Evolutionary conservation across 768 basidiomycete species (phyloP).

Genomic region (Lactarius akahatsu): DNA sequence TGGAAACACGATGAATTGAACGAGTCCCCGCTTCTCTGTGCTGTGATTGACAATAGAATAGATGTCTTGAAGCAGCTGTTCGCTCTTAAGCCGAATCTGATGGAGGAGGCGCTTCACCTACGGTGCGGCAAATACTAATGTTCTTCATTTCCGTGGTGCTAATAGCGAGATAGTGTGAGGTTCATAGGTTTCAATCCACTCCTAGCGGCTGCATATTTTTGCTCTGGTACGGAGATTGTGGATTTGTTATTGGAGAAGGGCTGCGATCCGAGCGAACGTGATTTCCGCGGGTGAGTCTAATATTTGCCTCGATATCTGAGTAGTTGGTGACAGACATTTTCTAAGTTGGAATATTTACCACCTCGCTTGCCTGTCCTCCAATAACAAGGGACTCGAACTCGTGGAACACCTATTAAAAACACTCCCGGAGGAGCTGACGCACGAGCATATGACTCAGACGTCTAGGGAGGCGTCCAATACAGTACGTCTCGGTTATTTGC

Average conservation of each 20-base stretch:
- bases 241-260: constrained; percentile 53
- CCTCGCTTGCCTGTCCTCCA: constrained; percentile 38
- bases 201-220: constrained; percentile 41
- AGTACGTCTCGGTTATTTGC: constrained; percentile 35
- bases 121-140: constrained; percentile 37
- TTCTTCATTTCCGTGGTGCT: background rate
- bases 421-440: constrained; percentile 50
- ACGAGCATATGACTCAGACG: constrained; percentile 45
- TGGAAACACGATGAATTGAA: constrained; percentile 48
- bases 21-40: constrained; percentile 53
- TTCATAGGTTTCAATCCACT: constrained; percentile 48
- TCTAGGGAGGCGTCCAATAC: constrained; percentile 48
- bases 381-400: constrained; percentile 32
- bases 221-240: constrained; percentile 38
- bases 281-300: constrained; percentile 45
- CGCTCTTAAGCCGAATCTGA: constrained; percentile 42
- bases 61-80: constrained; percentile 47
- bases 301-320: background rate
- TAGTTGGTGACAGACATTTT: background rate
- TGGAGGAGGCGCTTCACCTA: constrained; percentile 44
- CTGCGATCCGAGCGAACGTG: constrained; percentile 45
- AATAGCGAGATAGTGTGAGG: constrained; percentile 41
- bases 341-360: constrained; percentile 60
- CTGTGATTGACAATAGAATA: constrained; percentile 39
- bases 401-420: constrained; percentile 48